These are phyloP conservation scores for Globisporangium cystogenes DNA, from an alignment of 352 stramenopile species.

Conservation along the genomic window DNA sequence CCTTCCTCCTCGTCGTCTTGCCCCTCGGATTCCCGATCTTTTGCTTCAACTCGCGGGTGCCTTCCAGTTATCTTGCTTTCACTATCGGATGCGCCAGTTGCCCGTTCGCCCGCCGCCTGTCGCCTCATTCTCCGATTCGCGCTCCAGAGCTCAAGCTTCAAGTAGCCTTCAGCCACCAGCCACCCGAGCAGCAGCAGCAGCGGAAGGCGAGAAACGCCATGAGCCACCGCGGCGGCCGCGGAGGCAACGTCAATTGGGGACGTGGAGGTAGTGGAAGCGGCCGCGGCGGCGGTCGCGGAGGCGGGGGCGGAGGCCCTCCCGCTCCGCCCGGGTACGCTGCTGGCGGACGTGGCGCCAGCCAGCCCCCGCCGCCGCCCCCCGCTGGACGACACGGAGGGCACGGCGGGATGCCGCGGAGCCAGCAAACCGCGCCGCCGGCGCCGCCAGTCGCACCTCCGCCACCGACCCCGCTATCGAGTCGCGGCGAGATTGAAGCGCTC, in stretches of 20 bases:
- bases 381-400: not conserved
- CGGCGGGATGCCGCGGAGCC: not conserved
- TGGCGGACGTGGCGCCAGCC: conserved; percentile 2
- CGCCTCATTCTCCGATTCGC: not conserved
- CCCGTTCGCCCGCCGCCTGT: not conserved
- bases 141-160: not conserved
- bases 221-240: conserved; percentile 6
- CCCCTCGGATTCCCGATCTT: too few relatives aligned
- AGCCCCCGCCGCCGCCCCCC: not conserved
- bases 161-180: too few relatives aligned
- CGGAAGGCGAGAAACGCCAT: not conserved
- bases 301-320: conserved; percentile 5
- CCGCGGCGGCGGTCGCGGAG: conserved; percentile 2
- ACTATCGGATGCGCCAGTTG: not conserved
- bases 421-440: not conserved
- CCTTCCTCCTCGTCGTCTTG: too few relatives aligned
- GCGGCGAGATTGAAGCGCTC: conserved; percentile 8
- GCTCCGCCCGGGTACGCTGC: not conserved
- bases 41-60: too few relatives aligned
- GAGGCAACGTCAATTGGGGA: not conserved
- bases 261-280: conserved; percentile 15
- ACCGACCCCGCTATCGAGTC: not conserved
- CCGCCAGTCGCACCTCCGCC: not conserved
- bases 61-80: not conserved
- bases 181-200: too few relatives aligned